phyloP scores from a whole-genome alignment of 208 protist genomes.

The Leptomonas seymouri region DNA sequence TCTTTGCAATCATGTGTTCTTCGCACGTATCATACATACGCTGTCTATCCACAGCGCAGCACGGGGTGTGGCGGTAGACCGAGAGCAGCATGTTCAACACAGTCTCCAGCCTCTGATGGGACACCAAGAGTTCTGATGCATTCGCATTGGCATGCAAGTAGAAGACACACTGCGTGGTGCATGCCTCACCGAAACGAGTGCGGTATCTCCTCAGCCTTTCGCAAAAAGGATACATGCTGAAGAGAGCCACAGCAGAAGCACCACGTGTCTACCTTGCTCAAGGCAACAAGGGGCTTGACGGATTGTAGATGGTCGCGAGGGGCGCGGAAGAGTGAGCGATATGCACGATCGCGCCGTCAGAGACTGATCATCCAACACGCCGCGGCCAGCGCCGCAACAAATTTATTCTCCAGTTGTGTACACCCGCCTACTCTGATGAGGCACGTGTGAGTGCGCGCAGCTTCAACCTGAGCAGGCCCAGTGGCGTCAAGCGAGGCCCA shows the following conservation, averaged over 20 bases:
- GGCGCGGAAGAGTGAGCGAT: too few relatives aligned
- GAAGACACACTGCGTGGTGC: slow-evolving; percentile 6
- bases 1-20: neutral
- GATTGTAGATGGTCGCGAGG: too few relatives aligned
- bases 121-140: slow-evolving; percentile 12
- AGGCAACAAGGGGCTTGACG: too few relatives aligned
- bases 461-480: too few relatives aligned
- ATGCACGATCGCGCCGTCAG: too few relatives aligned
- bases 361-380: too few relatives aligned
- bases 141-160: slow-evolving; percentile 15
- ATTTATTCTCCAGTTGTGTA: too few relatives aligned
- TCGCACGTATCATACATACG: neutral
- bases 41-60: neutral
- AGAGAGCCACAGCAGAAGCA: neutral
- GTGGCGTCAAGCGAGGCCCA: too few relatives aligned
- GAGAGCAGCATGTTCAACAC: slow-evolving; percentile 17
- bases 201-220: neutral
- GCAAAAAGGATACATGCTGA: neutral
- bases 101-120: slow-evolving; percentile 7
- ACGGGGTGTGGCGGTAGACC: neutral
- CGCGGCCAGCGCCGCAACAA: too few relatives aligned
- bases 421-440: too few relatives aligned
- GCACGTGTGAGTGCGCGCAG: too few relatives aligned
- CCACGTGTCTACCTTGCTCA: too few relatives aligned
- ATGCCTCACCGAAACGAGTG: neutral